Evolutionary conservation across 257 asterid genomes (phyloP), one percentile per base, ranked within the genome.

Genomic region (Scutellaria barbata): DNA sequence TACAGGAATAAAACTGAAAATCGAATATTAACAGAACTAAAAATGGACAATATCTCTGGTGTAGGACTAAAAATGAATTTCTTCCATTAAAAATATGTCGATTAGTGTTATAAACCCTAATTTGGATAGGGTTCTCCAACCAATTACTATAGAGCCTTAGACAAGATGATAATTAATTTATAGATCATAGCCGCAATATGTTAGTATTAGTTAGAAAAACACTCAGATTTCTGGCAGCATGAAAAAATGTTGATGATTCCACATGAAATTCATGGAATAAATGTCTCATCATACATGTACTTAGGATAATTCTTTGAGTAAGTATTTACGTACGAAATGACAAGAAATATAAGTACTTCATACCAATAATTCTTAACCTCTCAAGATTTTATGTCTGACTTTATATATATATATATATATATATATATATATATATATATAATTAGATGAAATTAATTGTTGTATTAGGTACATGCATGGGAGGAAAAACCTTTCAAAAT

Each of bases 271-370:
- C 33, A 47, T 63, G 67, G 76, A 63, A 30, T 30, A 2, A 2
- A 30, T 39, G 2, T 60, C 40, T 9, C 16, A 14, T 48, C 53
- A 39, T 60, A 20, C 53, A 40, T 60, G 14, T 63, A 40, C 10
- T 40, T 56, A 5, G 41, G 59, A 22, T 30, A 65, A 25, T 54
- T 45, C 65, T 45, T 63, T 10, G 72, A 75, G 67, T 45, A 71
- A 75, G 40, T 59, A 7, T 55, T 54, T 25, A 7, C 3, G 25
- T 61, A 79, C 66, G 72, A 71, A 47, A 70, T 70, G 66, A 33
- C 9, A 16, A 18, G 64, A 47, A 63, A 53, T 5, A 1, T 45
- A 22, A 50, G 66, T 22, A 13, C 33, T 61, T 13, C 52, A 53
- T 45, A 42, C 40, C 20, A 61, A 22, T n/a, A 62, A 54, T n/a